Evolutionary conservation across 345 rosid genomes (phyloP), one percentile per base, ranked within the genome.

Genomic region (Hibiscus tridactylites): DNA sequence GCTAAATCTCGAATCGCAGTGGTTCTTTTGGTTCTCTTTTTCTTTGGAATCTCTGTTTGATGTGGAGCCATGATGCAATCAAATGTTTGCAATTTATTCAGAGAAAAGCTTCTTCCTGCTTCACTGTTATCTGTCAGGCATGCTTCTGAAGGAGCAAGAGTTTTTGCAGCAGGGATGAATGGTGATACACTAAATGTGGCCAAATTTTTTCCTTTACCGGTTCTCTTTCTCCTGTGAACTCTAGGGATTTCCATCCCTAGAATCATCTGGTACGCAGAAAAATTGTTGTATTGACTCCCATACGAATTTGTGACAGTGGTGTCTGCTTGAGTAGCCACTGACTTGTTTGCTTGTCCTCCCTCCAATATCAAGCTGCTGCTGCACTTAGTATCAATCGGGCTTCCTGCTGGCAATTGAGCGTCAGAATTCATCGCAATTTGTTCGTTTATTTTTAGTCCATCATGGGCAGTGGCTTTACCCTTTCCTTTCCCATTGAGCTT

Each of bases 21-120:
- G 65, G 78, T 81, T 56, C 80, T 85, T 79, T 76, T 83, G 56
- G 91, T 83, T 85, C 81, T 86, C 78, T 85, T 88, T 78, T 82
- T 90, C 59, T 79, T 77, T 21, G 83, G 69, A 17, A 72, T 77
- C 59, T 83, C 83, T 71, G 35, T 78, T 73, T 79, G 81, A 60
- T 65, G 67, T 29, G 79, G 60, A 72, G 65, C 71, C n/a, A 72
- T 35, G 69, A 59, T 72, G 64, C 72, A 70, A 53, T 80, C 78
- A 31, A 73, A 68, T 12, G 37, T 49, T 57, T 87, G 86, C 46
- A 70, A 71, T 62, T 78, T 75, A 53, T 63, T 71, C 76, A 78
- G 84, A 68, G 73, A 59, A 62, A 47, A 37, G 13, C n/a, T 58
- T 67, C 70, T 63, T 60, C 77, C 63, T 58, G 73, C 86, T 71